Base-by-base conservation (phyloP, 1,139 yeast species). In the Nakaseomyces kungkrabaensis region DNA sequence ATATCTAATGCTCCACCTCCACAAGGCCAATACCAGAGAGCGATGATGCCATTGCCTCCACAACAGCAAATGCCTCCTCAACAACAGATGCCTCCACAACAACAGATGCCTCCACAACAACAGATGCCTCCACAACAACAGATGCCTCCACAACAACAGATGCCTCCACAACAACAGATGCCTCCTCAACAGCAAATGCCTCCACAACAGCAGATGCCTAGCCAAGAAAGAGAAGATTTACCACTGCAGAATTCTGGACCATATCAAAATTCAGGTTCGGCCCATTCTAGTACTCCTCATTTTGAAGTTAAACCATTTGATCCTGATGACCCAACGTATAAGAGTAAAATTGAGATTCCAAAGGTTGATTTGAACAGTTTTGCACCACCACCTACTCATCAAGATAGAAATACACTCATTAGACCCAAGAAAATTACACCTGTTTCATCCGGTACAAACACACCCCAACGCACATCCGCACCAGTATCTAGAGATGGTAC, bases 381-480 rank as follows among this genome's bases (percentile, higher is more conserved):
- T 13, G 59, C 64, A 5, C 63, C 66, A 9, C 67, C 67, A 4
- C 68, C 68, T 8, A 53, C 54, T 5, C 67, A 61, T 47, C 56
- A 50, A 26, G 63, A 55, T 48, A 56, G 62, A 38, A 50, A 53
- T n/a, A 45, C 46, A 7, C 13, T 10, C n/a, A 5, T 22, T n/a
- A 33, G 29, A 34, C 24, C 34, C 11, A 27, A 27, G 11, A 41
- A 29, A 8, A 41, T n/a, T 26, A 41, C 44, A 41, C 44, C 44
- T 4, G 11, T 29, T 22, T 41, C 44, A 5, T 38, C 42, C 1
- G 34, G 44, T 7, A 41, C 25, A 4, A 27, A n/a, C 13, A 41
- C 44, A 27, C 34, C 34, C 6, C 24, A 27, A 9, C 27, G 4
- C 8, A 27, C 8, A n/a, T n/a, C 44, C 3, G 33, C 34, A 4